A percentile compares a stretch with the other conserved stretches of the same genome.
Evolutionary conservation across 1,139 yeast genomes (phyloP).

Genomic region (Pichia sp.): DNA sequence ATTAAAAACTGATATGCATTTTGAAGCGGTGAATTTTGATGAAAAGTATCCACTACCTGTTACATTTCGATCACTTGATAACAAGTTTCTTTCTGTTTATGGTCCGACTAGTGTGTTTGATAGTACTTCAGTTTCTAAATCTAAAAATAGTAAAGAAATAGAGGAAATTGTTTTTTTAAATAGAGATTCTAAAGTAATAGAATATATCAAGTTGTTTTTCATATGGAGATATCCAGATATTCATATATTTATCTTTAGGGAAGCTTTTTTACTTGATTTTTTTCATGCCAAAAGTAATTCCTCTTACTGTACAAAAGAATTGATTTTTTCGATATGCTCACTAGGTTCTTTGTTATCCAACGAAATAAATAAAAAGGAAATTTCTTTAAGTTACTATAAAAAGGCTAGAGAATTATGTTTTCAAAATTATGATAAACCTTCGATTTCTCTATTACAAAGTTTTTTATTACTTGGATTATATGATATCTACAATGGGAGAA

Average conservation of each 20-base stretch:
- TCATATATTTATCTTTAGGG: slow-evolving; percentile 55
- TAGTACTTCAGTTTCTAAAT: slow-evolving; percentile 15
- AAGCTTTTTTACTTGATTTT: slow-evolving; percentile 54
- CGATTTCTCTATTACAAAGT: slow-evolving; percentile 34
- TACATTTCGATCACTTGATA: slow-evolving; percentile 12
- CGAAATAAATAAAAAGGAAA: slow-evolving; percentile 37
- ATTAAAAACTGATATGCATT: too few relatives aligned
- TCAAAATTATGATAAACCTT: slow-evolving; percentile 18
- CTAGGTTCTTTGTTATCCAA: slow-evolving; percentile 51
- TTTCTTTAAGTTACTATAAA: slow-evolving; percentile 40
- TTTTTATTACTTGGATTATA: slow-evolving; percentile 46
- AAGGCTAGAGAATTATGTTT: slow-evolving; percentile 41
- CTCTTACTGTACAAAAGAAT: slow-evolving; percentile 36
- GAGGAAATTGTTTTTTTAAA: slow-evolving; percentile 8
- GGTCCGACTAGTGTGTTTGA: slow-evolving; percentile 50
- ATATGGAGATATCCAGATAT: slow-evolving; percentile 61
- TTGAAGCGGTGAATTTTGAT: slow-evolving; percentile 11
- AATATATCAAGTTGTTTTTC: slow-evolving; percentile 50
- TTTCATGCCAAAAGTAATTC: slow-evolving; percentile 35
- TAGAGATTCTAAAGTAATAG: slow-evolving; percentile 34
- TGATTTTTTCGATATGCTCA: slow-evolving; percentile 50
- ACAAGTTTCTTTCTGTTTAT: slow-evolving; percentile 32
- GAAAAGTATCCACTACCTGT: slow-evolving; percentile 14
- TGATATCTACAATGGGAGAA: slow-evolving; percentile 42
- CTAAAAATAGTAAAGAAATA: slow-evolving; percentile 9